Evolutionary conservation across 768 basidiomycete genomes (phyloP).

Genomic region (Hydnum rufescens): DNA sequence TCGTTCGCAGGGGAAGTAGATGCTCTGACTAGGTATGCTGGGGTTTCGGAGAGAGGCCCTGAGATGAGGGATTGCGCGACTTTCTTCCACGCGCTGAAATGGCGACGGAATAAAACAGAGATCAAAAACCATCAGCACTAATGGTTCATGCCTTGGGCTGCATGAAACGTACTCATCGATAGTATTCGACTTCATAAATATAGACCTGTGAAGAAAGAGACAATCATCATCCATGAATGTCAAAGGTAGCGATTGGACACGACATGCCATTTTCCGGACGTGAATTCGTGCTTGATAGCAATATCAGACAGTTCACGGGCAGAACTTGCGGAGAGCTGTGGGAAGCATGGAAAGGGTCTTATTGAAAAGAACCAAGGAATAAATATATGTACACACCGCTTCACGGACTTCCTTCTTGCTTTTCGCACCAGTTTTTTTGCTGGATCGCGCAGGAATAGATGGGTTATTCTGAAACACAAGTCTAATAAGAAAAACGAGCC

Average conservation of each 20-base stretch:
- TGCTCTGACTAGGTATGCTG: slow-evolving; percentile 40
- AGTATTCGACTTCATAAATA: slow-evolving; percentile 40
- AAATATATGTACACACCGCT: too few relatives aligned
- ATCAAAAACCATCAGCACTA: neutral
- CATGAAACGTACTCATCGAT: slow-evolving; percentile 40
- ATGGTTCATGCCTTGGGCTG: too few relatives aligned
- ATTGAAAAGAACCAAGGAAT: too few relatives aligned
- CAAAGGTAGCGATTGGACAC: too few relatives aligned
- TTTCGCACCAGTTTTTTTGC: slow-evolving; percentile 49
- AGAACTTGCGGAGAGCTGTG: too few relatives aligned
- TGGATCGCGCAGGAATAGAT: slow-evolving; percentile 44
- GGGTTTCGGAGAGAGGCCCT: slow-evolving; percentile 40
- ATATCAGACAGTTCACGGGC: too few relatives aligned
- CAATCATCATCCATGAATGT: too few relatives aligned
- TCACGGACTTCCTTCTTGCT: slow-evolving; percentile 63
- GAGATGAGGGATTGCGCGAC: slow-evolving; percentile 35
- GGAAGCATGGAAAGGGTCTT: too few relatives aligned
- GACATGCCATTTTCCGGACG: too few relatives aligned
- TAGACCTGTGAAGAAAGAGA: slow-evolving; percentile 29
- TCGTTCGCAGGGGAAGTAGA: slow-evolving; percentile 37
- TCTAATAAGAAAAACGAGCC: too few relatives aligned
- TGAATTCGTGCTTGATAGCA: too few relatives aligned
- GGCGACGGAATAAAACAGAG: slow-evolving; percentile 4
- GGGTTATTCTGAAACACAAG: slow-evolving; percentile 42
- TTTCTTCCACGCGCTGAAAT: slow-evolving; percentile 15